A percentile compares a stretch with the other conserved stretches of the same genome.
Evolutionary conservation across 2,329 filamentous ascomycete species (phyloP).

Genomic region (Talaromyces pinophilus): DNA sequence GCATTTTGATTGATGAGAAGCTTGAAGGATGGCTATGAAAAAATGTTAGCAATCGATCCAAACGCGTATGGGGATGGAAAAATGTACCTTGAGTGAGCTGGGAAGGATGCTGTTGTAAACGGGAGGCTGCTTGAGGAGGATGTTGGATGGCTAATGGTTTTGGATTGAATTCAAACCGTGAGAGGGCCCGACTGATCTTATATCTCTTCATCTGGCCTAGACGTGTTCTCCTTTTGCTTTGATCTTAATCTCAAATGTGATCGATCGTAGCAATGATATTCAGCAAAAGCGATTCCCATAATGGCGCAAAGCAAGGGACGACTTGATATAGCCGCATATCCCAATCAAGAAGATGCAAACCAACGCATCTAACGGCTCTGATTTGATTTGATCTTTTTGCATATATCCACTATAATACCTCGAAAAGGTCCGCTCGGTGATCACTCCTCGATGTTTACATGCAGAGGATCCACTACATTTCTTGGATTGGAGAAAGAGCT

Average conservation of each 20-base stretch:
- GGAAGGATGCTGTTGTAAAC: too few relatives aligned
- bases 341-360: constrained; percentile 2
- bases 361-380: neutral
- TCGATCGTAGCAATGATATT: neutral
- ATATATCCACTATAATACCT: neutral
- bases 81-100: neutral
- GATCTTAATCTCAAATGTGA: neutral
- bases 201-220: constrained; percentile 8
- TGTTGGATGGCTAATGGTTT: neutral
- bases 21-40: neutral
- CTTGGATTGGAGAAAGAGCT: neutral
- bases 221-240: neutral
- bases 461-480: neutral
- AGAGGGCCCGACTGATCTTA: constrained; percentile 6
- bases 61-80: too few relatives aligned
- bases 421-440: neutral
- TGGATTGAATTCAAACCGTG: neutral
- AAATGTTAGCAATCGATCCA: neutral
- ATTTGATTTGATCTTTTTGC: neutral
- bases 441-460: neutral
- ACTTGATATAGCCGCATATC: neutral
- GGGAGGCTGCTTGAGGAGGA: neutral
- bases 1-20: constrained; percentile 18
- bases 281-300: neutral
- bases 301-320: neutral